Conservation (phyloP, 116 monocot genomes). For the Cymodocea nodosa region DNA sequence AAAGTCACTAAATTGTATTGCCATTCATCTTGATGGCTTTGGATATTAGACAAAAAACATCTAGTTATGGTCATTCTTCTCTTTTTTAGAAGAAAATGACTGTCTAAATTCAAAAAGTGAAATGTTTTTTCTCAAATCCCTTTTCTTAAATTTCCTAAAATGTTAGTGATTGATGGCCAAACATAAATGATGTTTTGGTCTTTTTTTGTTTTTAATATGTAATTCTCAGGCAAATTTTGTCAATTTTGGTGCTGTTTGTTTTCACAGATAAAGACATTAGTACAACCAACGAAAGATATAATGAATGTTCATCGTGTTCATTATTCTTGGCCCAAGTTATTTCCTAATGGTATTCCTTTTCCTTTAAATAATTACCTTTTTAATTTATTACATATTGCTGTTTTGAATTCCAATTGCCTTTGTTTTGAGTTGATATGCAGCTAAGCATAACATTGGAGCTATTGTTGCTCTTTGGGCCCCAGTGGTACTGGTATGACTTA, state of each 20-base stretch:
- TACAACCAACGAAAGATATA: conserved; percentile 95
- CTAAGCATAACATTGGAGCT: conserved; percentile 61
- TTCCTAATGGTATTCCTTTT: conserved; percentile 65
- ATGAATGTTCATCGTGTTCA: conserved; percentile 68
- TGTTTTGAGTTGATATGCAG: conserved; percentile 28
- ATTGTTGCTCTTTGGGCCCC: conserved; percentile 82
- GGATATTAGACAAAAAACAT: too few relatives aligned
- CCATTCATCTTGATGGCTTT: too few relatives aligned
- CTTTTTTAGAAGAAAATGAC: too few relatives aligned
- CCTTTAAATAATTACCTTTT: not conserved
- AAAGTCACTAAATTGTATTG: too few relatives aligned
- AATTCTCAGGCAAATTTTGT: not conserved
- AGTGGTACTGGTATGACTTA: conserved; percentile 60
- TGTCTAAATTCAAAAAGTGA: too few relatives aligned
- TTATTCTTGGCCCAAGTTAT: conserved; percentile 90
- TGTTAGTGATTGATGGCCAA: too few relatives aligned
- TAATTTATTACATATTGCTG: not conserved
- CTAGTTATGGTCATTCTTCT: too few relatives aligned
- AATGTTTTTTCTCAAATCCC: too few relatives aligned
- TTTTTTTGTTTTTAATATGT: too few relatives aligned
- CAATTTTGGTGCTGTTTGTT: not conserved
- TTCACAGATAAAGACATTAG: conserved; percentile 75
- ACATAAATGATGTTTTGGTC: too few relatives aligned
- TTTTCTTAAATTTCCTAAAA: too few relatives aligned
- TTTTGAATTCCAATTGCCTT: not conserved